Evolutionary conservation across 108 stramenopile species (phyloP), one percentile per base, ranked within the genome.

Genomic region (Cyclotella cryptica): DNA sequence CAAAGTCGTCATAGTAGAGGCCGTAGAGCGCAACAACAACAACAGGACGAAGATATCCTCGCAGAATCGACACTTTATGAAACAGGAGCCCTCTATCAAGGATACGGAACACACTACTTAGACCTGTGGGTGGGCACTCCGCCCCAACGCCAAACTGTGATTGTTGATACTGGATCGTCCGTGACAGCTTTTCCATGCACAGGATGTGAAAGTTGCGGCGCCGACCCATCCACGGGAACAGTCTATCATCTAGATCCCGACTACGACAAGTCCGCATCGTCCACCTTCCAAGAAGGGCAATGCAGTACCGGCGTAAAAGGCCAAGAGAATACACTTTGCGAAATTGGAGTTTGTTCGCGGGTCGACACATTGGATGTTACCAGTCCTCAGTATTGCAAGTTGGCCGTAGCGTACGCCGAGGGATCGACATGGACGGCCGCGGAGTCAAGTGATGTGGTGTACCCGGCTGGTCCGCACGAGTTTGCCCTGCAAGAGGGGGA

Each of bases 141-240:
- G 0, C 41, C 97, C 15, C 96, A 98, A 75, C 83, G 97, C 1
- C 90, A 93, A 51, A 93, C 94, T n/a, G 91, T 98, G 53, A 96
- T 98, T 71, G 79, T 98, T 57, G 97, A 98, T 78, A 98, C 97
- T 2, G 97, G 97, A 29, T 83, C 77, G 39, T 84, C 86, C 59
- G 75, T 86, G 58, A 97, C 96, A 2, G 95, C 95, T 43, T 97
- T 98, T 78, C 96, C 95, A 0, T 98, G 97, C 84, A 67, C 67
- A n/a, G 88, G 80, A 18, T 97, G 95, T 72, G 21, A 83, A 35
- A 47, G 68, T 47, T 97, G 96, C 70, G 96, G 95, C 0, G 70
- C 63, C 15, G 69, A 76, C 35, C 21, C 49, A n/a, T 13, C 59
- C 19, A 39, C 60, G 22, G 64, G 28, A 26, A 28, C 14, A 45